These are phyloP conservation scores for Miscanthus sacchariflorus DNA, from an alignment of 202 grass and related monocot genomes.

Conservation along the genomic window DNA sequence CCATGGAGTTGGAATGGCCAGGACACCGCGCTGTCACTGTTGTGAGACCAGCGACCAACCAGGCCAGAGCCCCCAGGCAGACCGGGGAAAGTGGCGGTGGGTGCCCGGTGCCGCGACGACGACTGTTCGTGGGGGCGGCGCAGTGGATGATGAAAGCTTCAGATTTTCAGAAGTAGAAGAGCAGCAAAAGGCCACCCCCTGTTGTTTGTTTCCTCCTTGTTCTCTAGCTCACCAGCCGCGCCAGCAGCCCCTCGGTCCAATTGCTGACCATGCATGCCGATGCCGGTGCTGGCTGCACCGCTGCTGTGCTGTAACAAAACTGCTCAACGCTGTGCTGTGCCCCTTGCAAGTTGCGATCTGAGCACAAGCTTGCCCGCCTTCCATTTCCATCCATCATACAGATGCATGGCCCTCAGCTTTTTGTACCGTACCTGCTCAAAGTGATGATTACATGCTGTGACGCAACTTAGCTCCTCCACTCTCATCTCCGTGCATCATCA, in stretches of 20 bases:
- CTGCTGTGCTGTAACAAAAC: not conserved
- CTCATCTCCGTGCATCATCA: not conserved
- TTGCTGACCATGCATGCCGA: conserved; percentile 1
- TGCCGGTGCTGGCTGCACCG: not conserved
- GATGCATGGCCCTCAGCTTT: not conserved
- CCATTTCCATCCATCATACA: not conserved
- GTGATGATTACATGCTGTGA: conserved; percentile 1
- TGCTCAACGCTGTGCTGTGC: not conserved
- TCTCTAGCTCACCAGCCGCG: conserved; percentile 24
- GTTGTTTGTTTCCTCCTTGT: conserved; percentile 44
- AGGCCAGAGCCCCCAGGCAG: not conserved
- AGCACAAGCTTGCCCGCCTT: not conserved
- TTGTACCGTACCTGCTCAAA: not conserved
- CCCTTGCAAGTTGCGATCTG: not conserved
- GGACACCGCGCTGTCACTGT: not conserved
- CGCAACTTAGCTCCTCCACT: not conserved
- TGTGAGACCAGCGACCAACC: not conserved
- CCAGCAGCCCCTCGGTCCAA: not conserved
- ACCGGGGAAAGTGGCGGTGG: conserved; percentile 42
- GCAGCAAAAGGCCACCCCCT: conserved; percentile 26
- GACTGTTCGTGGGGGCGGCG: not conserved
- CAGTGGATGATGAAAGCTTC: not conserved
- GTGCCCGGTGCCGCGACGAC: not conserved
- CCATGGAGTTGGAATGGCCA: not conserved
- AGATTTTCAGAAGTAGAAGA: conserved; percentile 40